These are phyloP conservation scores for Torulaspora maleeae DNA, from an alignment of 805 yeast genomes.

Conservation along the genomic window DNA sequence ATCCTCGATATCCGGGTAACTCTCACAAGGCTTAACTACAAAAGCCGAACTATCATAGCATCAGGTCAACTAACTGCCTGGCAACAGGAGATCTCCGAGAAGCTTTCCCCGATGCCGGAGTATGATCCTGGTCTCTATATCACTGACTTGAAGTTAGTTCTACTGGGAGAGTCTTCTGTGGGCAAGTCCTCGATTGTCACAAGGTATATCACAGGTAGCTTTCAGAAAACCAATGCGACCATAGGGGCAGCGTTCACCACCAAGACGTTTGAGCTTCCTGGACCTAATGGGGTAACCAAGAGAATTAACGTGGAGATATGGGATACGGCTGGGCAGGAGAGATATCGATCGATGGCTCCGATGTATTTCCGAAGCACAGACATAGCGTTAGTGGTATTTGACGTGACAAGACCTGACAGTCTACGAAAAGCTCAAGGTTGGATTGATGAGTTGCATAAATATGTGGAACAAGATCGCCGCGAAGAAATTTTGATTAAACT, in stretches of 20 bases:
- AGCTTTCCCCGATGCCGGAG: slow-evolving; percentile 2
- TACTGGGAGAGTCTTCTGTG: slow-evolving; percentile 63
- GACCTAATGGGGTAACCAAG: slow-evolving; percentile 31
- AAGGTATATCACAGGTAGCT: slow-evolving; percentile 67
- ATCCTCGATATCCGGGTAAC: no score
- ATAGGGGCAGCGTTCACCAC: slow-evolving; percentile 83
- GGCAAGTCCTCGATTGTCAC: slow-evolving; percentile 66
- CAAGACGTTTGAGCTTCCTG: slow-evolving; percentile 56
- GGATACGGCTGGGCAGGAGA: slow-evolving; percentile 86
- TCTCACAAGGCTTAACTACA: no score
- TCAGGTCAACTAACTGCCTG: no score
- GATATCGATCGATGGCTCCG: slow-evolving; percentile 72
- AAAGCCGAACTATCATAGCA: no score
- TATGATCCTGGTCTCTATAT: slow-evolving; percentile 4
- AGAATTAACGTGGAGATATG: slow-evolving; percentile 72
- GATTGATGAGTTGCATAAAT: slow-evolving; percentile 62
- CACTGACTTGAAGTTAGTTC: slow-evolving; percentile 47
- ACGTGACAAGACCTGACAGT: slow-evolving; percentile 62
- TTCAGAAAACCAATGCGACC: slow-evolving; percentile 74
- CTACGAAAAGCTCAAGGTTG: slow-evolving; percentile 66
- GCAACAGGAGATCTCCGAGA: not conserved
- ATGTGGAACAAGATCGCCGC: slow-evolving; percentile 41
- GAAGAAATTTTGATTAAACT: slow-evolving; percentile 61
- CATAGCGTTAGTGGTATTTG: slow-evolving; percentile 75
- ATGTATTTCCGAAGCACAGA: slow-evolving; percentile 81